A percentile compares a stretch with the other conserved stretches of the same genome.
phyloP scores from a whole-genome alignment of 345 rosid genomes.

The Linum tenue region DNA sequence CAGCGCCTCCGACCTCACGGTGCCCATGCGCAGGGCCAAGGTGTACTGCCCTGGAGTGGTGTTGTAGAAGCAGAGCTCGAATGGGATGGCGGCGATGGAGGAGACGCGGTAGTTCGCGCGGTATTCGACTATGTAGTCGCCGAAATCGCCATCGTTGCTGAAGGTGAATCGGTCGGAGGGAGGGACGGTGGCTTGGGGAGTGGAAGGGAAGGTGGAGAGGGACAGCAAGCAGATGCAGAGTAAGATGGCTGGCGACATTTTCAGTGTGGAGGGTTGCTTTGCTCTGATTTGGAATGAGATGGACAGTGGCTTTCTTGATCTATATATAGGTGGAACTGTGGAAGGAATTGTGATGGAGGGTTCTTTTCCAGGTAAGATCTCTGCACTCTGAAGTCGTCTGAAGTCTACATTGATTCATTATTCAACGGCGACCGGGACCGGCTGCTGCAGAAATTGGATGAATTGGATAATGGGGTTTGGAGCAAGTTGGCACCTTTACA shows the following conservation, averaged over 20 bases:
- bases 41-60: constrained; percentile 45
- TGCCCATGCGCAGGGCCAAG: constrained; percentile 42
- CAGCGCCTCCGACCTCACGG: constrained; percentile 30
- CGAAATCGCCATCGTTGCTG: neutral
- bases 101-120: neutral
- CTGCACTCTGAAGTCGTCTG: no score
- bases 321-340: no score
- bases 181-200: neutral
- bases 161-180: constrained; percentile 1
- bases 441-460: no score
- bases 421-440: no score
- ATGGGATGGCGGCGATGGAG: constrained; percentile 11
- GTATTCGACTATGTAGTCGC: constrained; percentile 1
- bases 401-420: no score
- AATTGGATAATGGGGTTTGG: no score
- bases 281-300: neutral
- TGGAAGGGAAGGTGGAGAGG: neutral
- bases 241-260: neutral
- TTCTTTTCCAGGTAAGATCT: no score
- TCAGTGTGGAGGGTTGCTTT: no score
- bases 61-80: constrained; percentile 44
- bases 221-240: neutral
- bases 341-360: no score
- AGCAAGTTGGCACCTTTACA: no score
- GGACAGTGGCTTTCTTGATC: no score